Percentiles rank a stretch among this genome's conserved stretches.
These are phyloP conservation scores for Lavandula angustifolia DNA, from an alignment of 257 asterid genomes.

Conservation along the genomic window DNA sequence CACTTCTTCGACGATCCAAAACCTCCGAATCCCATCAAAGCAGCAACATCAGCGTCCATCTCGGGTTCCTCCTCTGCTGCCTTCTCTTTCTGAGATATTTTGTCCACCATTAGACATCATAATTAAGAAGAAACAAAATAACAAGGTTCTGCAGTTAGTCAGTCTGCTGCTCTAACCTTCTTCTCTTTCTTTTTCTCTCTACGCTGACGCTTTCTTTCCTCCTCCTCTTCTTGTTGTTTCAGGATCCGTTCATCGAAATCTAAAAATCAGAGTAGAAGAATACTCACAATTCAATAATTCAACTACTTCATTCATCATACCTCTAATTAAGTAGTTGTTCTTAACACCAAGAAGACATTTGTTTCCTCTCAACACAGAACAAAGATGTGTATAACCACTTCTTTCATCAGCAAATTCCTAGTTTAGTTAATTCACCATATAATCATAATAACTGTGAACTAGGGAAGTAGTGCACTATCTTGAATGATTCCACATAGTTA, in stretches of 20 bases:
- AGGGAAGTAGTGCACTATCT: too few species aligned
- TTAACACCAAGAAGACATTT: neutral
- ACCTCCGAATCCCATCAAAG: constrained; percentile 99
- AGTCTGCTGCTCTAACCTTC: neutral
- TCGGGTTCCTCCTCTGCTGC: constrained; percentile 73
- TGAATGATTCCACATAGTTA: neutral
- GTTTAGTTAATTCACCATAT: neutral
- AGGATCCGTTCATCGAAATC: constrained; percentile 89
- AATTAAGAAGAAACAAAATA: neutral
- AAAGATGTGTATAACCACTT: neutral
- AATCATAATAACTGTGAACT: too few species aligned
- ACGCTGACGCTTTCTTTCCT: constrained; percentile 29
- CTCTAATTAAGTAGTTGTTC: neutral
- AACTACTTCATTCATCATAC: neutral
- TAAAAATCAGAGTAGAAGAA: constrained; percentile 29
- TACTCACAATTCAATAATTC: neutral
- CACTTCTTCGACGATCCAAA: constrained; percentile 33
- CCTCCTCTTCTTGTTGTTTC: constrained; percentile 28
- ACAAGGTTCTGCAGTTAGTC: neutral
- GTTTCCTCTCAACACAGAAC: neutral
- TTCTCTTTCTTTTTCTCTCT: constrained; percentile 71
- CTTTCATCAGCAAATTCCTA: neutral
- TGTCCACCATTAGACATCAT: constrained; percentile 16
- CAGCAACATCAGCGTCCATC: constrained; percentile 87
- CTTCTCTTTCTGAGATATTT: constrained; percentile 69